phyloP scores from a whole-genome alignment of 257 asterid genomes.

The Lycium ferocissimum region DNA sequence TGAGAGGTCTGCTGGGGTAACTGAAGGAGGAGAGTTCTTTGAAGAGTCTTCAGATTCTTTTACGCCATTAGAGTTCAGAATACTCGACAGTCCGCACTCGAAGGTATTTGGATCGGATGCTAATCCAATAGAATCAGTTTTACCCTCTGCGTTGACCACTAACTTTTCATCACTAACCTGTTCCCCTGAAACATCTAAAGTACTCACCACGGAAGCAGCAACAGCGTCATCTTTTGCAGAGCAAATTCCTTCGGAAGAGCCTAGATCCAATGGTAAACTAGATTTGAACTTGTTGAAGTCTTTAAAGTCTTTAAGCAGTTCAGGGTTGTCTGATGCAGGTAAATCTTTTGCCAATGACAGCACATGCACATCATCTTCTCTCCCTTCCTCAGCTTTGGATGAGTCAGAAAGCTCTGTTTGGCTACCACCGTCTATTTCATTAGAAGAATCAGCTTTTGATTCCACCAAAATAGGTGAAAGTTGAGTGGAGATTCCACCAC shows the following conservation, averaged over 20 bases:
- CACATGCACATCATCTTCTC: slow-evolving; percentile 33
- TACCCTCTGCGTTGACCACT: slow-evolving; percentile 27
- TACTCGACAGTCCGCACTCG: slow-evolving; percentile 25
- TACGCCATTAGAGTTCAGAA: slow-evolving; percentile 5
- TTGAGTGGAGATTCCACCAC: slow-evolving; percentile 34
- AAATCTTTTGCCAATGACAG: slow-evolving; percentile 30
- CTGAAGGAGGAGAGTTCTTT: slow-evolving; percentile 27
- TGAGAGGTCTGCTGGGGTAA: slow-evolving; percentile 31
- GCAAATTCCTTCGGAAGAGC: slow-evolving; percentile 41
- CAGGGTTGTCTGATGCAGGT: slow-evolving; percentile 36
- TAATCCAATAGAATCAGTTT: slow-evolving; percentile 29
- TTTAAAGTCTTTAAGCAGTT: slow-evolving; percentile 39
- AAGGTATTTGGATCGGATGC: background rate
- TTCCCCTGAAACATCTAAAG: slow-evolving; percentile 32
- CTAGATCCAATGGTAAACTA: slow-evolving; percentile 41
- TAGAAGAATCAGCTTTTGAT: slow-evolving; percentile 37
- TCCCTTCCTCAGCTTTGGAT: slow-evolving; percentile 20
- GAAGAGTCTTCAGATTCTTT: slow-evolving; percentile 32
- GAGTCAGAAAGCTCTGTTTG: slow-evolving; percentile 24
- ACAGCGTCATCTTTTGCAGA: slow-evolving; percentile 35
- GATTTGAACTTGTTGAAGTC: slow-evolving; percentile 38
- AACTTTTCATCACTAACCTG: slow-evolving; percentile 29
- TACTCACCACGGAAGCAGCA: slow-evolving; percentile 36
- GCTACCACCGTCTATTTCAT: background rate
- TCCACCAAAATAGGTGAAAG: slow-evolving; percentile 34